phyloP scores from a whole-genome alignment of 2,329 filamentous ascomycete species.

The Fusarium praegraminearum region DNA sequence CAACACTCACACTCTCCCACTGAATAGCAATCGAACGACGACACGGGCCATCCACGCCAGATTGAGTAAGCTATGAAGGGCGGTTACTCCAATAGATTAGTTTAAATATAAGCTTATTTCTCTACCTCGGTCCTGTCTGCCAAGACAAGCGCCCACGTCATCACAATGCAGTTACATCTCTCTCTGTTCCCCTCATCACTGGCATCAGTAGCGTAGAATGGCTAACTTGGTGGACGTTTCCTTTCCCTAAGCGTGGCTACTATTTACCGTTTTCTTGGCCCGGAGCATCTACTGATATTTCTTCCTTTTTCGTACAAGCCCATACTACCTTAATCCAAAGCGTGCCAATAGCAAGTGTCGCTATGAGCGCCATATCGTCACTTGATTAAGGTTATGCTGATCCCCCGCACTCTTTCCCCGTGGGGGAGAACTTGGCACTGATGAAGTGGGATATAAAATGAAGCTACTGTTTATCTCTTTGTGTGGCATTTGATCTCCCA shows the following conservation, averaged over 20 bases:
- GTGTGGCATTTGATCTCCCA: no score
- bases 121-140: not conserved
- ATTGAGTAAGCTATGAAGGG: not conserved
- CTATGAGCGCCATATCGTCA: not conserved
- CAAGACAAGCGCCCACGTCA: not conserved
- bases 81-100: not conserved
- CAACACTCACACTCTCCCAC: not conserved
- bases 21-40: not conserved
- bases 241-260: not conserved
- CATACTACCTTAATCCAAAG: not conserved
- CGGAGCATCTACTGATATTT: not conserved
- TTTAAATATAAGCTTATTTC: not conserved
- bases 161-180: not conserved
- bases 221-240: not conserved
- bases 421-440: constrained; percentile 18
- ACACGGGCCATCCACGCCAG: not conserved
- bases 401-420: constrained; percentile 32
- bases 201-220: not conserved
- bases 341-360: not conserved
- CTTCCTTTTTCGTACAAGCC: constrained; percentile 8
- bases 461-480: not conserved
- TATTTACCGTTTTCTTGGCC: not conserved
- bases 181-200: not conserved
- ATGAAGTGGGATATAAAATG: constrained; percentile 8
- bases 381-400: constrained; percentile 8